Conservation (phyloP, 2,329 filamentous ascomycete genomes). For the Neobulgaria alba region DNA sequence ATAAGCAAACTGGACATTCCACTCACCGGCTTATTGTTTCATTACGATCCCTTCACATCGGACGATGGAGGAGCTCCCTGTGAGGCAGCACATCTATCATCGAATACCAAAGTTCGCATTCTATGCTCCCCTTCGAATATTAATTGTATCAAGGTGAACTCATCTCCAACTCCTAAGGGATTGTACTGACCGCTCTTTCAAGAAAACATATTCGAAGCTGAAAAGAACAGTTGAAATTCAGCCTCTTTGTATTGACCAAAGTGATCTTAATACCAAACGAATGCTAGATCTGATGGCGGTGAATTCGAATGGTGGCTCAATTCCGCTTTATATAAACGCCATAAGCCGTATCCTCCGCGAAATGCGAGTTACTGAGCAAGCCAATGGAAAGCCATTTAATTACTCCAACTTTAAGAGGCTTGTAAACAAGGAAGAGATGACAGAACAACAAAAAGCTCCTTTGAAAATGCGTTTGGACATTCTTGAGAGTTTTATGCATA, state of each 20-base stretch:
- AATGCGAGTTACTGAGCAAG: conserved; percentile 36
- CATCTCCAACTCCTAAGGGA: too few species aligned
- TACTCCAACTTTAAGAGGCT: conserved; percentile 35
- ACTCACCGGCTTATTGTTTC: conserved; percentile 45
- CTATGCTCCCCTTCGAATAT: conserved; percentile 43
- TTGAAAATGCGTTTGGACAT: conserved; percentile 52
- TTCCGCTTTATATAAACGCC: conserved; percentile 44
- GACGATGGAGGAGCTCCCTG: conserved; percentile 31
- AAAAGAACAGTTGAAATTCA: conserved; percentile 33
- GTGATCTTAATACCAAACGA: conserved; percentile 41
- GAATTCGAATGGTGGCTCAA: conserved; percentile 27
- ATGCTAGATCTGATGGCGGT: conserved; percentile 50
- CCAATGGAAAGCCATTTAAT: conserved; percentile 30
- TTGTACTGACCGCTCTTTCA: not conserved
- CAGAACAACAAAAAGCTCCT: conserved; percentile 41
- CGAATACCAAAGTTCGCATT: conserved; percentile 39
- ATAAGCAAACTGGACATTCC: conserved; percentile 38
- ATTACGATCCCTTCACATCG: conserved; percentile 42
- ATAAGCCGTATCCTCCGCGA: conserved; percentile 41
- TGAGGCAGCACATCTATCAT: conserved; percentile 47
- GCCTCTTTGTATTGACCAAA: conserved; percentile 37
- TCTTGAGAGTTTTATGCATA: conserved; percentile 54
- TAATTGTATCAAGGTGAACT: conserved; percentile 29
- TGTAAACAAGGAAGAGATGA: conserved; percentile 34
- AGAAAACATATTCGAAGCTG: conserved; percentile 32